Evolutionary conservation across 1,139 yeast genomes (phyloP).

Genomic region (Groenewaldozyma auringiensis): DNA sequence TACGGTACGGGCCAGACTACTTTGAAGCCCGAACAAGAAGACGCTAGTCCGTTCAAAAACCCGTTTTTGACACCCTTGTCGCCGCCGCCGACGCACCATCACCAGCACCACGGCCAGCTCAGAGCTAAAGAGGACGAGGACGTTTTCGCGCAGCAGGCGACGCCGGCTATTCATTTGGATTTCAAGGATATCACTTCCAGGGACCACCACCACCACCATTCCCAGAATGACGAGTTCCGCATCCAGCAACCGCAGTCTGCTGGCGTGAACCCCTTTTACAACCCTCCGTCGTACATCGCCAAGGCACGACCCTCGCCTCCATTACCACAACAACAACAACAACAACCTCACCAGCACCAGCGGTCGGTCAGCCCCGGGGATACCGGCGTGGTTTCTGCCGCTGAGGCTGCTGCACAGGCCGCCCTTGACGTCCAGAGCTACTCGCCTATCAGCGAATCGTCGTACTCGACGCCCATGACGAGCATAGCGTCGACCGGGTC

Average conservation of each 20-base stretch:
- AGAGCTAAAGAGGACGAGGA: no score
- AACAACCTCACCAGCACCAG: neutral
- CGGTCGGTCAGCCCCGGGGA: neutral
- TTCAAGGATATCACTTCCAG: constrained; percentile 7
- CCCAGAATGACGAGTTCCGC: constrained; percentile 8
- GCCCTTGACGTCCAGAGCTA: constrained; percentile 15
- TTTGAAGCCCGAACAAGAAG: neutral
- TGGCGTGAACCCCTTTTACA: constrained; percentile 31
- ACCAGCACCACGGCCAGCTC: constrained; percentile 6
- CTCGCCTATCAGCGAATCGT: constrained; percentile 9
- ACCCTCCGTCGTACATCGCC: constrained; percentile 27
- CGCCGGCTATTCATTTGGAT: constrained; percentile 16
- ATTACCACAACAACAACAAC: neutral
- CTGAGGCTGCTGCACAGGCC: constrained; percentile 16
- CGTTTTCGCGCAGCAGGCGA: constrained; percentile 4
- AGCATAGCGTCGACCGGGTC: neutral
- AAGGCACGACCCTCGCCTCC: constrained; percentile 6
- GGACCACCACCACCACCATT: constrained; percentile 6
- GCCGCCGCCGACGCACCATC: constrained; percentile 9
- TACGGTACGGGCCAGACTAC: neutral
- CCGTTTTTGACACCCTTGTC: constrained; percentile 17
- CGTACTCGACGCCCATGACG: neutral
- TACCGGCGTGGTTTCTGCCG: constrained; percentile 3
- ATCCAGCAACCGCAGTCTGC: neutral
- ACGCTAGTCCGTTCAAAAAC: constrained; percentile 2